phyloP scores from a whole-genome alignment of 2,329 filamentous ascomycete genomes.

The Pseudogymnoascus sp. region DNA sequence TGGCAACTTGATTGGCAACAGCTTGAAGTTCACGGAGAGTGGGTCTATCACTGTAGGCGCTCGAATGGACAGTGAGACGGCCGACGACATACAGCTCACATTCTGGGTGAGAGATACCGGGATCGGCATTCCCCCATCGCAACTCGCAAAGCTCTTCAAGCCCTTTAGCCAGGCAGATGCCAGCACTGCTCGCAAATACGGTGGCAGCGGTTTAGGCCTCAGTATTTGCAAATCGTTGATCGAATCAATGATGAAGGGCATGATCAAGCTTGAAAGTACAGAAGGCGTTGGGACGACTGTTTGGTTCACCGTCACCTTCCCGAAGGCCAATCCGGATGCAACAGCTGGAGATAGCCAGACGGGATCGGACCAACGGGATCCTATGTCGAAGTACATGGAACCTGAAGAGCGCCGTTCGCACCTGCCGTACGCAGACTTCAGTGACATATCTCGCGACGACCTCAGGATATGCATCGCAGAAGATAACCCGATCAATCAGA shows the following conservation, averaged over 20 bases:
- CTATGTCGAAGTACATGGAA: constrained; percentile 35
- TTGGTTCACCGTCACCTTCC: constrained; percentile 78
- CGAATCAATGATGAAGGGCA: constrained; percentile 83
- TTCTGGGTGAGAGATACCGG: constrained; percentile 87
- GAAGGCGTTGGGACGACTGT: constrained; percentile 62
- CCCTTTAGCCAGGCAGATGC: constrained; percentile 91
- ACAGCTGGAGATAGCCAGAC: constrained; percentile 47
- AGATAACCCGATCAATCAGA: constrained; percentile 90
- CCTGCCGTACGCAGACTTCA: constrained; percentile 55
- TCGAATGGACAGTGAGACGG: constrained; percentile 61
- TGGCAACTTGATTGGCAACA: constrained; percentile 84
- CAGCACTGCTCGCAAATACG: constrained; percentile 83
- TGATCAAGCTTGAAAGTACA: constrained; percentile 71
- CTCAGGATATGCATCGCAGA: constrained; percentile 88
- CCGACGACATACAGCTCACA: constrained; percentile 63
- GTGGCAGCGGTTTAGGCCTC: constrained; percentile 80
- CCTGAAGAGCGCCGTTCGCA: constrained; percentile 31
- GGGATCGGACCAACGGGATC: constrained; percentile 22
- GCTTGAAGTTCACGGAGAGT: constrained; percentile 84
- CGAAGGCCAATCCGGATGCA: constrained; percentile 62
- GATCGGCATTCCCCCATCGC: constrained; percentile 78
- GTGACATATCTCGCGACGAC: constrained; percentile 64
- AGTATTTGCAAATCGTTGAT: constrained; percentile 94
- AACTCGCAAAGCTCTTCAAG: constrained; percentile 77
- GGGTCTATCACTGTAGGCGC: constrained; percentile 81